Evolutionary conservation across 2,329 filamentous ascomycete species (phyloP).

Genomic region (Cladosporium austrohemisphaericum): DNA sequence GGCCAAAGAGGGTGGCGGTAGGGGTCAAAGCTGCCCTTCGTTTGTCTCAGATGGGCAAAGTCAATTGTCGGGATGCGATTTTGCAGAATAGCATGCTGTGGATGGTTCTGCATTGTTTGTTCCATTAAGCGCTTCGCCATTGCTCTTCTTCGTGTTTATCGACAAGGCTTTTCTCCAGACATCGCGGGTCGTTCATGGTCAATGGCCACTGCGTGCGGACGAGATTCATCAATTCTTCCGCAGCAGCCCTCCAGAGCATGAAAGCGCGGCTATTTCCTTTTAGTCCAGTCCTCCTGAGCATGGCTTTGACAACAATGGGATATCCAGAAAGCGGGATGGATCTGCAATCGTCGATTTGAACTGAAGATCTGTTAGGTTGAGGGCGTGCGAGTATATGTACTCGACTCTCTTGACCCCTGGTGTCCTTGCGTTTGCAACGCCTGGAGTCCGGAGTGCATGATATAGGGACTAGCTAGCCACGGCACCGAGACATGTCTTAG

Average conservation of each 20-base stretch:
- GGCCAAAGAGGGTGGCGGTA: not conserved
- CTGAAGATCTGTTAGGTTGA: not conserved
- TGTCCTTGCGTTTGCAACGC: not conserved
- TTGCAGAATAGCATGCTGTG: too few species aligned
- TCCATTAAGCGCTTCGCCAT: too few species aligned
- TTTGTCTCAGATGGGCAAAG: too few species aligned
- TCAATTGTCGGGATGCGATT: too few species aligned
- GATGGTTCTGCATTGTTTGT: too few species aligned
- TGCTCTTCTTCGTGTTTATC: too few species aligned
- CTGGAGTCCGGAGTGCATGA: not conserved
- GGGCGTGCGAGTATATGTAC: constrained; percentile 8
- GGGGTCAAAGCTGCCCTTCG: too few species aligned
- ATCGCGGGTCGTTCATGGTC: not conserved
- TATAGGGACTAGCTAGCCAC: not conserved
- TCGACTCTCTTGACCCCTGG: not conserved
- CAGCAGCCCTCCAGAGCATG: not conserved
- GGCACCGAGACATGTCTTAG: constrained; percentile 5
- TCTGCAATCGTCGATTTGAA: constrained; percentile 13
- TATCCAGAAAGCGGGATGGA: not conserved
- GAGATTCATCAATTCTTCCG: too few species aligned
- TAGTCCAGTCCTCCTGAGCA: not conserved
- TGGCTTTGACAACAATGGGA: not conserved
- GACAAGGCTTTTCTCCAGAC: too few species aligned
- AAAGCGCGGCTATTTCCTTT: not conserved
- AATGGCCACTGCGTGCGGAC: too few species aligned